Conservation (phyloP, 768 basidiomycete species). For the Postia placenta region DNA sequence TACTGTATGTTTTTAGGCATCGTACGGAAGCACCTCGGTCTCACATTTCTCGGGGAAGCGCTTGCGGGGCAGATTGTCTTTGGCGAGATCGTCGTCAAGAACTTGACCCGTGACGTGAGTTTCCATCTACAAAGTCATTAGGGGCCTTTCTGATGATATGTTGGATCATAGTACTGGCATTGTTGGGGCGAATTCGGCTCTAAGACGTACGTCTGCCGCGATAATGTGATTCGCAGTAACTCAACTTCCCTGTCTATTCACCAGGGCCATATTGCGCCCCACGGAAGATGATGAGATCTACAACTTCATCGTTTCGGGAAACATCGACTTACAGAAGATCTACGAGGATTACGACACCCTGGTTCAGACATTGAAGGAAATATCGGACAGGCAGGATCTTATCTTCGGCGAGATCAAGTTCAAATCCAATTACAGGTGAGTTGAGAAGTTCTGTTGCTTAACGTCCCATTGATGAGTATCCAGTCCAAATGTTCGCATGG, state of each 20-base stretch:
- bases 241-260: too few relatives aligned
- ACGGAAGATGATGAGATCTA: background rate
- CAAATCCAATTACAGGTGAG: background rate
- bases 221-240: background rate
- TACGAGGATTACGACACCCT: background rate
- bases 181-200: background rate
- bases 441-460: background rate
- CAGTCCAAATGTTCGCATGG: conserved; percentile 46
- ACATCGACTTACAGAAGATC: background rate
- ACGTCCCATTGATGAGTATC: background rate
- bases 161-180: background rate
- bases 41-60: conserved; percentile 2
- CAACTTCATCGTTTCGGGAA: background rate
- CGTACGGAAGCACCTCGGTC: conserved; percentile 7
- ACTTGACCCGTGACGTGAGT: too few relatives aligned
- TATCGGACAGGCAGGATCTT: background rate
- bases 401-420: background rate
- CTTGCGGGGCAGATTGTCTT: background rate
- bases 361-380: background rate
- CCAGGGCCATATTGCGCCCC: background rate
- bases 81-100: conserved; percentile 1
- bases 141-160: background rate
- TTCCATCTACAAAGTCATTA: too few relatives aligned
- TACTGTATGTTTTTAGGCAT: background rate
- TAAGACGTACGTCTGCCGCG: too few relatives aligned